Base-by-base conservation (phyloP, 495 filamentous ascomycete genomes). In the Zalerion maritima region DNA sequence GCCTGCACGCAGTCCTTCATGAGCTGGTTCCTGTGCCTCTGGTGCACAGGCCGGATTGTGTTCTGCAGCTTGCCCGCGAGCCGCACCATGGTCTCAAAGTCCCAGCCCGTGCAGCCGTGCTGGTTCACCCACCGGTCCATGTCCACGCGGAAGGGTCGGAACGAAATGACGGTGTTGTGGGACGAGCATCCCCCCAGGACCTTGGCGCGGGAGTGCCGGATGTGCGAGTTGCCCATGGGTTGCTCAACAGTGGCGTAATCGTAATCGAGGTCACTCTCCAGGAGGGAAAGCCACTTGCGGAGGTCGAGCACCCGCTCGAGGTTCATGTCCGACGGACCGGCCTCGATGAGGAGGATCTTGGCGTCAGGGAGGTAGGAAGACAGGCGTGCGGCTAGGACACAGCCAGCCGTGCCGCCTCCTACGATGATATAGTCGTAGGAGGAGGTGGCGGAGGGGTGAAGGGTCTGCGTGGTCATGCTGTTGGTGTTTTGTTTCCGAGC, bases 161-260 rank as follows among this genome's bases (percentile, higher is more conserved):
- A 86, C 3, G 77, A 81, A 45, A 89, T 85, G 31, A 86, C 61
- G 16, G 81, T 86, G 46, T 89, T 89, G 62, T 89, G 81, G 26
- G 74, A 79, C 14, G 78, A 83, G 62, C 81, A 89, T 32, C 81
- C 81, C 38, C 81, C 81, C 15, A 89, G 67, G 8, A 86, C 78
- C 58, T 85, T 85, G 18, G 81, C 81, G 34, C 81, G 70, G 10
- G 81, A 81, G 53, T 86, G 80, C 29, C 79, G 71, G 52, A 89
- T 85, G 58, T 76, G 63, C 27, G 78, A 83, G 54, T 84, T 85
- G 71, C 73, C 74, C 58, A 70, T 78, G 30, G 80, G 79, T 50
- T 87, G 81, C 52, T 84, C 81, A 22, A 69, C 77, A n/a, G 81
- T 89, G 30, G 67, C 68, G 55, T 89, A 89, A 40, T 86, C 81